Evolutionary conservation across 441 rosid genomes (phyloP).

Genomic region (Syzygium syzygioides): DNA sequence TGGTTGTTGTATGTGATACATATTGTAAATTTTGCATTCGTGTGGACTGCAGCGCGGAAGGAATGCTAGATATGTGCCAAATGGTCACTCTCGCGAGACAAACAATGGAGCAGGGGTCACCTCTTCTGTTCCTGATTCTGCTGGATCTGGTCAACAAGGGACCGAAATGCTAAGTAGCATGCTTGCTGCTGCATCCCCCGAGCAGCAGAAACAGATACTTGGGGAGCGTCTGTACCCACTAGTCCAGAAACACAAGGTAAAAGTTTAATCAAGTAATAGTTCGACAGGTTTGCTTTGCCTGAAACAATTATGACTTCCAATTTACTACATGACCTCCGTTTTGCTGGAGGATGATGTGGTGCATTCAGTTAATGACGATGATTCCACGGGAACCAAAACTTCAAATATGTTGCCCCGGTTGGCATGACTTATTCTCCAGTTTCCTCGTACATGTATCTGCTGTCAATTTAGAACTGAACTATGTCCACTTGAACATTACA

Average conservation of each 20-base stretch:
- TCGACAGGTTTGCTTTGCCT: background rate
- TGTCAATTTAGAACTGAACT: background rate
- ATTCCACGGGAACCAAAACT: background rate
- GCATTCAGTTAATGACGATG: background rate
- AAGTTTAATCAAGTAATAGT: background rate
- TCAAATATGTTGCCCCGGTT: background rate
- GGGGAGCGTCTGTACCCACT: slow-evolving; percentile 69
- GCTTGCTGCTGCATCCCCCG: slow-evolving; percentile 55
- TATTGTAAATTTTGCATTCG: background rate
- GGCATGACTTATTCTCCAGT: background rate
- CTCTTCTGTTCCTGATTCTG: slow-evolving; percentile 20
- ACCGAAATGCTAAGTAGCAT: slow-evolving; percentile 44
- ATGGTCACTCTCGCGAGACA: slow-evolving; percentile 31
- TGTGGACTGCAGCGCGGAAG: slow-evolving; percentile 26
- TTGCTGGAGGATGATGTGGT: background rate
- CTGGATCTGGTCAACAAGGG: slow-evolving; percentile 25
- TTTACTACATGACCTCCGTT: background rate
- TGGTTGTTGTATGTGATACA: background rate
- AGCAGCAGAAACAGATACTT: slow-evolving; percentile 51
- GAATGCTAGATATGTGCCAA: slow-evolving; percentile 37
- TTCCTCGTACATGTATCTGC: background rate
- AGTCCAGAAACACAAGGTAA: slow-evolving; percentile 57
- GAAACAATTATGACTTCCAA: background rate
- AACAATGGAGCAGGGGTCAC: slow-evolving; percentile 17
- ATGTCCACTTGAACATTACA: background rate